Evolutionary conservation across 2,329 filamentous ascomycete genomes (phyloP).

Genomic region (Myotisia sp.): DNA sequence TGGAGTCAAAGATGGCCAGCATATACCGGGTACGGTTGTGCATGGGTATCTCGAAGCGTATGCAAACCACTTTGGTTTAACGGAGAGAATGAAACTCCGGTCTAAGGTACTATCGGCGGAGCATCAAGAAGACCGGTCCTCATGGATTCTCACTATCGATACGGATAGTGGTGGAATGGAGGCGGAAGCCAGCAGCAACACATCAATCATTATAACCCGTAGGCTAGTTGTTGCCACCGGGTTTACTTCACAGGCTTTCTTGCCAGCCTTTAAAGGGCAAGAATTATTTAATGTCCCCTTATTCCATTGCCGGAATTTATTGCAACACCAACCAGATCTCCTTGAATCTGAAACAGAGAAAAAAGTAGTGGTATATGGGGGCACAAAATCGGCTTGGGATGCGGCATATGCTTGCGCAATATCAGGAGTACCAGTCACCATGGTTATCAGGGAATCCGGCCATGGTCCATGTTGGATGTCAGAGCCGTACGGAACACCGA

Average conservation of each 20-base stretch:
- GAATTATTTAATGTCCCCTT: conserved; percentile 39
- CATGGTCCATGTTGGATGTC: conserved; percentile 47
- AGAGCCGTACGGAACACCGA: conserved; percentile 48
- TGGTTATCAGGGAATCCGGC: conserved; percentile 45
- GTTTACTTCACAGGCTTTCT: conserved; percentile 42
- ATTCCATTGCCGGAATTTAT: conserved; percentile 46
- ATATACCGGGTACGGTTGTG: conserved; percentile 45
- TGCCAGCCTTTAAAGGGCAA: conserved; percentile 39
- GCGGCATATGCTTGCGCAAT: conserved; percentile 42
- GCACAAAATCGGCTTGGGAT: conserved; percentile 47
- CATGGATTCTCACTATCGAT: conserved; percentile 15
- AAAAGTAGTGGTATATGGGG: conserved; percentile 43
- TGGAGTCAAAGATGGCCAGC: conserved; percentile 36
- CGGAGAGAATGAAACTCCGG: conserved; percentile 33
- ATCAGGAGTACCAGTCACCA: conserved; percentile 39
- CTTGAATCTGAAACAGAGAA: conserved; percentile 21
- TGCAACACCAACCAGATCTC: conserved; percentile 22
- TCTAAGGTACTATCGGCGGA: conserved; percentile 36
- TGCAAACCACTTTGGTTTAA: conserved; percentile 40
- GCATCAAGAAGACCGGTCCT: conserved; percentile 16
- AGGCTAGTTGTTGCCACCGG: conserved; percentile 51
- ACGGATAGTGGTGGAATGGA: conserved; percentile 13
- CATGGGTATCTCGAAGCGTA: conserved; percentile 45
- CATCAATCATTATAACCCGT: conserved; percentile 16
- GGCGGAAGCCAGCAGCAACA: conserved; percentile 7